Base-by-base conservation (phyloP, 2,329 filamentous ascomycete species). In the Fusarium proliferatum region DNA sequence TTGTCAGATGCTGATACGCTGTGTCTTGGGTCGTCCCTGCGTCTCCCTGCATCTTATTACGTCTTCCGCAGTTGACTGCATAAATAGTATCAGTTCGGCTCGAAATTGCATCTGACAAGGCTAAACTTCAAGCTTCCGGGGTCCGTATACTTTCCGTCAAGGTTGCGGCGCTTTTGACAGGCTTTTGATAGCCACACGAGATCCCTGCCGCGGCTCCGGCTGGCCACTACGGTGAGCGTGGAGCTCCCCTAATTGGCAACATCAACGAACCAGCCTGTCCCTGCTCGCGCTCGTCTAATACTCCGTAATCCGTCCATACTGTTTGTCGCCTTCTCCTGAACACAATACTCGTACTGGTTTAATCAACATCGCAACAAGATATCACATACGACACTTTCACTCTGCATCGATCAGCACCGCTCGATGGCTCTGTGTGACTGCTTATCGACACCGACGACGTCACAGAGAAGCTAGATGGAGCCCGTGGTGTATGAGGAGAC, bases 401-500 rank as follows among this genome's bases (percentile, higher is more conserved):
- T 64, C 48, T 53, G 64, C 55, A 53, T 61, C 64, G 56, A 68
- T 61, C 56, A 56, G 55, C 55, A 67, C 62, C 72, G 55, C 75
- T 78, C 78, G 69, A 81, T 80, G 79, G 78, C 80, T 78, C 68
- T 78, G 73, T 70, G 75, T 75, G 73, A 76, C 69, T 69, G 55
- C 71, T 63, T 70, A 72, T 75, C 76, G 62, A 71, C 72, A 69
- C 71, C 73, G 57, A 78, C 72, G 70, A 77, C 77, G 69, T 74
- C 72, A 78, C 76, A 75, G 59, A 77, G 58, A 74, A 77, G 73
- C 76, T 77, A 80, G 73, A 82, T 98, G 95, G 95, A 97, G 88
- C 91, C 93, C 79, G 88, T 97, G 78, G 90, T 97, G 77, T 93
- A 93, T 84, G 90, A 96, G 85, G 91, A 95, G 85, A 93, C 94